Evolutionary conservation across 225 moss, liverwort and hornwort genomes (phyloP), one percentile per base, ranked within the genome.

Genomic region (Pleurozium schreberi): DNA sequence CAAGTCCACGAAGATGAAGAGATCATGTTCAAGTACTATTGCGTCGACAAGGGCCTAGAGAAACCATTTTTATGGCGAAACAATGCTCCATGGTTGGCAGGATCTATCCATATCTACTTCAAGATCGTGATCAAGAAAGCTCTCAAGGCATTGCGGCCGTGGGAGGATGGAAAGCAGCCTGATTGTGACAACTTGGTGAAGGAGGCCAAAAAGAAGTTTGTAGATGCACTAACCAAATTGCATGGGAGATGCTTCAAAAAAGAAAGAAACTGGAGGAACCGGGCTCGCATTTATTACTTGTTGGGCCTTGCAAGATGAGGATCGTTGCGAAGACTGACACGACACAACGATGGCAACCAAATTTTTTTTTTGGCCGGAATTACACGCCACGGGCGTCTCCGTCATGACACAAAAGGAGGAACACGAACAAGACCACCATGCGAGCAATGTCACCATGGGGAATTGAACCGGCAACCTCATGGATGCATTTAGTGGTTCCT

Each of bases 111-210:
- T 8, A 7, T 14, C 0, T 82, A 83, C 5, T 5, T 4, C 0
- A 0, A 33, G 0, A 0, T 7, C 2, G 0, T 75, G 30, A 18
- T 20, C 0, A 1, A 0, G 3, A 5, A 0, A 28, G 12, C 12
- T 75, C 4, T 20, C 0, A 0, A 33, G 0, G 33, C 13, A 75
- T n/a, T 75, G 34, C 0, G 1, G 4, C 5, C 13, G 34, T 75
- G 21, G 34, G 6, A 75, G 21, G 75, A 75, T 75, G 50, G 53
- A 38, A 3, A 78, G 1, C 6, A 78, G 36, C 0, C 8, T 21
- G 5, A 6, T 0, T 55, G 53, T 7, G 7, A 53, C 0, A 2
- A 16, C 0, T 77, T 87, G 67, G 78, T 87, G 67, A 7, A 17
- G 17, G 0, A 47, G 6, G 83, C 75, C 43, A 50, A 52, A 42